Evolutionary conservation across 805 yeast species (phyloP).

Genomic region (Yarrowia sp.): DNA sequence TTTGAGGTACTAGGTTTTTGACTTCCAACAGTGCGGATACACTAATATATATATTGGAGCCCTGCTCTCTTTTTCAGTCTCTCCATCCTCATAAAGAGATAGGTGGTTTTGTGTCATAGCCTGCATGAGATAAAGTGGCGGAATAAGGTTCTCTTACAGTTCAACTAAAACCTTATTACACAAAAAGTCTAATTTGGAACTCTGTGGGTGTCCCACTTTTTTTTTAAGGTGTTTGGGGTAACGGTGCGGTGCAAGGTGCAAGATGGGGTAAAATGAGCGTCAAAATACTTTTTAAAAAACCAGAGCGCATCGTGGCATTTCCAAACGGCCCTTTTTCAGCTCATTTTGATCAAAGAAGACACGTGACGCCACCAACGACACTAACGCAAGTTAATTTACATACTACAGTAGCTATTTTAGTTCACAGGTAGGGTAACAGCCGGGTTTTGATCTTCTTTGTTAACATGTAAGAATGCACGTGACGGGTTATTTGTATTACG

Average conservation of each 20-base stretch:
- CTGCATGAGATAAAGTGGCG: constrained; percentile 36
- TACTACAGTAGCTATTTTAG: constrained; percentile 9
- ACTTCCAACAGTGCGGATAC: not conserved
- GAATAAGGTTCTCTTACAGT: constrained; percentile 4
- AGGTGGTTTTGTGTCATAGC: constrained; percentile 7
- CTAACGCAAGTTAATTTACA: not conserved
- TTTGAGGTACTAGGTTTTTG: not conserved
- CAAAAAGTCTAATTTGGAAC: not conserved
- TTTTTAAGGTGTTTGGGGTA: constrained; percentile 18
- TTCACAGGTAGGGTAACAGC: constrained; percentile 17
- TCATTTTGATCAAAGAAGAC: not conserved
- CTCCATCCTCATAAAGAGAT: constrained; percentile 3
- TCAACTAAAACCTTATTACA: not conserved
- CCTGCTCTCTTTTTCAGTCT: not conserved
- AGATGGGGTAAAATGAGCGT: constrained; percentile 13
- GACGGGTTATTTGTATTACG: not conserved
- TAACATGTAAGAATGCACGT: constrained; percentile 17
- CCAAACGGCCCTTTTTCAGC: too few species aligned
- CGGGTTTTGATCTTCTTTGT: constrained; percentile 26
- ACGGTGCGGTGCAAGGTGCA: constrained; percentile 34
- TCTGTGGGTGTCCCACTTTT: not conserved
- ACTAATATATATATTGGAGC: constrained; percentile 5
- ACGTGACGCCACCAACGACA: not conserved
- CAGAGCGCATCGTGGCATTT: not conserved
- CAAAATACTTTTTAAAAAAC: not conserved